A percentile compares a stretch with the other conserved stretches of the same genome.
phyloP scores from a whole-genome alignment of 208 protist genomes.

The Leishmania arabica region DNA sequence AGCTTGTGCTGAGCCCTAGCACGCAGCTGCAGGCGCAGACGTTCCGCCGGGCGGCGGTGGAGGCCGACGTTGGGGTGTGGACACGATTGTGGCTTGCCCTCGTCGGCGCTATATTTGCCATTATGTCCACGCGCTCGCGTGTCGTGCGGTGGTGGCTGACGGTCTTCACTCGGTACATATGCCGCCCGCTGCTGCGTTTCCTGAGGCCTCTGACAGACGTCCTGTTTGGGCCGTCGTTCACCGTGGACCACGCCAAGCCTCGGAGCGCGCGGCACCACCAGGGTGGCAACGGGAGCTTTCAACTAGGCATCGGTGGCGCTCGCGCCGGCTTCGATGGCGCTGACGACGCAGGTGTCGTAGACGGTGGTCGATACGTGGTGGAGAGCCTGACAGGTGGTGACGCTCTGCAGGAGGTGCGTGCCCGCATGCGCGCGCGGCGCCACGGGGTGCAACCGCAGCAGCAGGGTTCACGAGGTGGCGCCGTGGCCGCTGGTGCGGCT shows the following conservation, averaged over 20 bases:
- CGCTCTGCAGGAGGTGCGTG: constrained; percentile 19
- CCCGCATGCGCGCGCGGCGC: constrained; percentile 26
- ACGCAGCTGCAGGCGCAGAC: constrained; percentile 37
- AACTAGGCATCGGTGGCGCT: constrained; percentile 4
- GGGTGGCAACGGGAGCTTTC: neutral
- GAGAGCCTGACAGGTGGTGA: constrained; percentile 37
- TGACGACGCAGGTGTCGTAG: constrained; percentile 9
- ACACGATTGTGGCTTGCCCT: constrained; percentile 51
- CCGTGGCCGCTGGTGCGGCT: neutral
- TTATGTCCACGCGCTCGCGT: constrained; percentile 28
- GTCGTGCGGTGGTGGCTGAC: constrained; percentile 40
- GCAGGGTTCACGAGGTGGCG: neutral
- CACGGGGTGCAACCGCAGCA: neutral
- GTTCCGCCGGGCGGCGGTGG: constrained; percentile 39
- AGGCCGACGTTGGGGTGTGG: constrained; percentile 56
- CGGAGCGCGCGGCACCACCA: constrained; percentile 19
- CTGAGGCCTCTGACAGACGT: constrained; percentile 33
- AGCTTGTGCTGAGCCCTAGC: constrained; percentile 45
- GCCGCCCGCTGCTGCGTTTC: constrained; percentile 49
- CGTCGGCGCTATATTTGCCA: constrained; percentile 49
- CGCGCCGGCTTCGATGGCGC: neutral
- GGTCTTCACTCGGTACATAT: constrained; percentile 33
- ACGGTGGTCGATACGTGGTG: constrained; percentile 51
- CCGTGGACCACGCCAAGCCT: constrained; percentile 43
- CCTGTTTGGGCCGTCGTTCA: constrained; percentile 38